Evolutionary conservation across 2,329 filamentous ascomycete genomes (phyloP), one percentile per base, ranked within the genome.

Genomic region (Neurospora sp.): DNA sequence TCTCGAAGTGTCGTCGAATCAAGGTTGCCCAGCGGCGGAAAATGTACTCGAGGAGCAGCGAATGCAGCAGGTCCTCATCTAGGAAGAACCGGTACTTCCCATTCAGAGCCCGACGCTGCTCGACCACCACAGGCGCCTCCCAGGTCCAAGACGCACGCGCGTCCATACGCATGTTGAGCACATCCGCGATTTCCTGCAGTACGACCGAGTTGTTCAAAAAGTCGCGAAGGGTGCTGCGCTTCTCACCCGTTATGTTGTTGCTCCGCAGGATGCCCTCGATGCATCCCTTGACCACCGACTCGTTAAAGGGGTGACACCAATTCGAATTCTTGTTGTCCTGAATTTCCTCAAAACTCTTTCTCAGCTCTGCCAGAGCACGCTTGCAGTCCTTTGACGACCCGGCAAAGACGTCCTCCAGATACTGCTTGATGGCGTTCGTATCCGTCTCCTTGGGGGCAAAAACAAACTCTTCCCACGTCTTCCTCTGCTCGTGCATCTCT

Each of bases 81-180:
- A 87, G 86, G 74, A 83, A 87, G 36, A 88, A 83, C 1, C 86
- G 81, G 74, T 89, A 89, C 66, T 82, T 78, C 73, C 82, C 82
- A 74, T 80, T 82, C 28, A 82, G 77, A 37, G 81, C 78, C n/a
- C 81, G 78, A 33, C 81, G 79, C 75, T 80, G 77, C 57, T 80
- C 74, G 8, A 82, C 73, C 6, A 78, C 73, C n/a, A 80, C 73
- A 2, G 76, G 77, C 4, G 74, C 71, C 12, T 77, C 77, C 82
- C 81, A 84, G 0, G 76, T 70, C 82, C 82, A 84, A 6, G 73
- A 74, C 10, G 78, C 74, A 2, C 81, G 73, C 8, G 77, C 73
- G 6, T 79, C 76, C 68, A 83, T 76, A 69, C 81, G 79, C 77
- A 83, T 82, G 72, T 83, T 83, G 36, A 84, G 76, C 12, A 83